Conservation (phyloP, 345 rosid genomes). For the Populus ilicifolia region DNA sequence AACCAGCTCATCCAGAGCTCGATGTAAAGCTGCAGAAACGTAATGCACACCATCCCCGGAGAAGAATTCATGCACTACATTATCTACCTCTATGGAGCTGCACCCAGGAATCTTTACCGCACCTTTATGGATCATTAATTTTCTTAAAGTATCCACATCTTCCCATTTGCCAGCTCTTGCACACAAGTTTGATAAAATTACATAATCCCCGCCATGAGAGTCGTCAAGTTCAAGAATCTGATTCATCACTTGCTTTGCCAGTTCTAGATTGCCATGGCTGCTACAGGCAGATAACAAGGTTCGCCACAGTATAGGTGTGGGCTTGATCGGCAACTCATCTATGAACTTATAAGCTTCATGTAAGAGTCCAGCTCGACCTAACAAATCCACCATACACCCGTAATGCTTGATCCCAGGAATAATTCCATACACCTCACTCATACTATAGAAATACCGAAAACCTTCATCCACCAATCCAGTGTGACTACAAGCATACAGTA, state of each 20-base stretch:
- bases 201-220: constrained; percentile 37
- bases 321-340: constrained; percentile 34
- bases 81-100: constrained; percentile 23
- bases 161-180: constrained; percentile 73
- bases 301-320: constrained; percentile 36
- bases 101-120: constrained; percentile 24
- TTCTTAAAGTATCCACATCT: constrained; percentile 53
- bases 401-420: constrained; percentile 43
- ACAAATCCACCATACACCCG: constrained; percentile 51
- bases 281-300: constrained; percentile 35
- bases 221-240: constrained; percentile 23
- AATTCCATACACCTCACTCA: constrained; percentile 28
- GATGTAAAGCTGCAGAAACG: constrained; percentile 9
- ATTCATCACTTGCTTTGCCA: constrained; percentile 27
- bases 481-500: constrained; percentile 42
- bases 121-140: constrained; percentile 53
- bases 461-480: constrained; percentile 41
- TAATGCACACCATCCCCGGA: constrained; percentile 24
- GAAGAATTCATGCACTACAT: constrained; percentile 28
- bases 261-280: constrained; percentile 18
- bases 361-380: constrained; percentile 41
- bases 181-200: constrained; percentile 49
- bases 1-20: constrained; percentile 19
- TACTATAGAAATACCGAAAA: constrained; percentile 28
- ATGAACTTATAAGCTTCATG: constrained; percentile 35